Percentiles rank a stretch among this genome's conserved stretches.
phyloP scores from a whole-genome alignment of 169 alveolate genomes.

The Plasmodium sp. region DNA sequence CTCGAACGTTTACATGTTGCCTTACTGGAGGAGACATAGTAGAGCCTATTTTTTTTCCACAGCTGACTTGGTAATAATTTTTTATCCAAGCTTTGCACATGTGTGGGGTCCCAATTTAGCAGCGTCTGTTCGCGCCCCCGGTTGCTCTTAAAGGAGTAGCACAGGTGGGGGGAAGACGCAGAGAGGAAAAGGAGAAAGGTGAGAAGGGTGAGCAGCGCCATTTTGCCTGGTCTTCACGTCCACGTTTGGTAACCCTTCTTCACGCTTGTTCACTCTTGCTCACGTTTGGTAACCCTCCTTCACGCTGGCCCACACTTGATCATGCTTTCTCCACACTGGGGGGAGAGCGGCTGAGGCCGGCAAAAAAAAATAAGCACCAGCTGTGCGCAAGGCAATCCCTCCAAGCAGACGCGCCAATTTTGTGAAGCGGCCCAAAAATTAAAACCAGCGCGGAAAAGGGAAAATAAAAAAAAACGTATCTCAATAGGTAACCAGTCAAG shows the following conservation, averaged over 20 bases:
- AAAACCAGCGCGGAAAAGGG: background rate
- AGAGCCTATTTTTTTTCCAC: constrained; percentile 11
- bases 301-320: background rate
- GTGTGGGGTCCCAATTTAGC: background rate
- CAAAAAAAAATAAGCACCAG: background rate
- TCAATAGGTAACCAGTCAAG: background rate
- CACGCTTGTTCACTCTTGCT: background rate
- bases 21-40: constrained; percentile 32
- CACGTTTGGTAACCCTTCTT: background rate
- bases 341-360: background rate
- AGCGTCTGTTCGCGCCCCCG: background rate
- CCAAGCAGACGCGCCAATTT: background rate
- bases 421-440: background rate
- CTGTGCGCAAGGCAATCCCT: background rate
- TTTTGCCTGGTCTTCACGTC: constrained; percentile 19
- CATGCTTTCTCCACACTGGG: background rate
- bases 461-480: background rate
- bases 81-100: background rate
- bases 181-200: background rate
- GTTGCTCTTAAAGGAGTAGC: constrained; percentile 6
- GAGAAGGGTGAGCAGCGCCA: background rate
- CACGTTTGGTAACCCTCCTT: background rate
- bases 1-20: background rate
- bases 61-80: background rate
- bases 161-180: constrained; percentile 4